These are phyloP conservation scores for Tetradesmus obliquus DNA, from an alignment of 139 green algal genomes.

Conservation along the genomic window DNA sequence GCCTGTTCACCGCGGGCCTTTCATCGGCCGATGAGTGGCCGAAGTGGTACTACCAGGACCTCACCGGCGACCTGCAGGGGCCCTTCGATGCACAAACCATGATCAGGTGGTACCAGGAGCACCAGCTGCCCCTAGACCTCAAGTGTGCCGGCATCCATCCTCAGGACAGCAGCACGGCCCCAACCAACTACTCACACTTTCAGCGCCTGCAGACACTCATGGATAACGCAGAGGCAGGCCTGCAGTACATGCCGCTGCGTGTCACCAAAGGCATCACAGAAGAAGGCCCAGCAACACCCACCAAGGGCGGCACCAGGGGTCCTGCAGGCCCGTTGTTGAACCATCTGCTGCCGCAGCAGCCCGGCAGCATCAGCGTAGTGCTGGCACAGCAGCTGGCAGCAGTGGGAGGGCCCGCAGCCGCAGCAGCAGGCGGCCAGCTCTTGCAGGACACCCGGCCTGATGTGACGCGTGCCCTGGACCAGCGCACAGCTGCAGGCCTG, in stretches of 20 bases:
- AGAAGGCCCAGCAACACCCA: constrained; percentile 28
- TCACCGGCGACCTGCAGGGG: constrained; percentile 39
- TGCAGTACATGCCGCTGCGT: constrained; percentile 29
- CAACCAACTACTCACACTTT: constrained; percentile 11
- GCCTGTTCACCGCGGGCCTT: constrained; percentile 41
- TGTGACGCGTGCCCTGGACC: neutral
- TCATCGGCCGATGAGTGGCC: constrained; percentile 26
- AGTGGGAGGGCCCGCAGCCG: neutral
- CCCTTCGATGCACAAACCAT: constrained; percentile 44
- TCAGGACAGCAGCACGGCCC: neutral
- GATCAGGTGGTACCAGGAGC: constrained; percentile 26
- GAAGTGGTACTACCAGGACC: constrained; percentile 44
- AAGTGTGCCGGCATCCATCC: constrained; percentile 7
- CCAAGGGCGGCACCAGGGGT: neutral
- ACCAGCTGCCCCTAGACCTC: constrained; percentile 36
- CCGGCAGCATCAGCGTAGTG: neutral
- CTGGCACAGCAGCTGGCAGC: neutral
- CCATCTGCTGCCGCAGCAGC: neutral
- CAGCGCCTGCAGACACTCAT: constrained; percentile 34
- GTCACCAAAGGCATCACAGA: constrained; percentile 9
- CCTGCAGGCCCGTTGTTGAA: neutral
- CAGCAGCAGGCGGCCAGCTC: neutral
- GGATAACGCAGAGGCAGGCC: constrained; percentile 20
- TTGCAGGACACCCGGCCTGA: neutral
- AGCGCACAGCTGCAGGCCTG: neutral